Percentiles rank a stretch among this genome's conserved stretches.
phyloP scores from a whole-genome alignment of 805 yeast species.

The Isabelozyma pseudorhagii region DNA sequence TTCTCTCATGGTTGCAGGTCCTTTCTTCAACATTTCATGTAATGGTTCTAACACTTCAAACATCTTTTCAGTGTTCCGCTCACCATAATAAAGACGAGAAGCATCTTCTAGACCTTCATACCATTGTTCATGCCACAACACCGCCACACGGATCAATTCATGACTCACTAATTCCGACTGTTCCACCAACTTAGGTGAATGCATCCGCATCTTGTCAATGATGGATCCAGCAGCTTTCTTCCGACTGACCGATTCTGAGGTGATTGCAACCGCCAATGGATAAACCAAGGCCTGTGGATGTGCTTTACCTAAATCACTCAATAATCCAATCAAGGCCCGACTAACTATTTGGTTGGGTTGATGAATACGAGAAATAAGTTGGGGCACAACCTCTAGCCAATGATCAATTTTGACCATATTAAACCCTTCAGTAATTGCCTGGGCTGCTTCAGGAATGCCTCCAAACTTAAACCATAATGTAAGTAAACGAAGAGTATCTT shows the following conservation, averaged over 20 bases:
- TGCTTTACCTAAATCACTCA: conserved; percentile 86
- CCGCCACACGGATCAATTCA: conserved; percentile 92
- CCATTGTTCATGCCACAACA: conserved; percentile 97
- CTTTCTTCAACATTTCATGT: conserved; percentile 77
- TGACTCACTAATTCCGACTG: conserved; percentile 94
- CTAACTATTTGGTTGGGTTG: conserved; percentile 89
- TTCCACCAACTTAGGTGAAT: conserved; percentile 78
- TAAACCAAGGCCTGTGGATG: conserved; percentile 97
- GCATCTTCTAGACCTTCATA: conserved; percentile 97
- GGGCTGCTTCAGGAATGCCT: conserved; percentile 86
- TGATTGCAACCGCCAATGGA: conserved; percentile 93
- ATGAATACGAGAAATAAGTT: conserved; percentile 91
- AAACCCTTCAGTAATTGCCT: conserved; percentile 88
- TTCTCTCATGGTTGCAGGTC: conserved; percentile 91
- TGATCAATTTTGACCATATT: conserved; percentile 84
- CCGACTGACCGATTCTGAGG: conserved; percentile 85
- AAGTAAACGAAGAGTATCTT: conserved; percentile 84
- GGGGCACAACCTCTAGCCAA: conserved; percentile 96
- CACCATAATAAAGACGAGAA: conserved; percentile 87
- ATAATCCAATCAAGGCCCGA: conserved; percentile 69
- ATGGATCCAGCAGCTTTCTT: conserved; percentile 90
- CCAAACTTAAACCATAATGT: conserved; percentile 97
- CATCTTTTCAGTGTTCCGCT: conserved; percentile 93
- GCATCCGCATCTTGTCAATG: conserved; percentile 87
- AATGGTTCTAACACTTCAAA: conserved; percentile 85